Evolutionary conservation across 2,329 filamentous ascomycete genomes (phyloP).

Genomic region (Penicillium griseofulvum): DNA sequence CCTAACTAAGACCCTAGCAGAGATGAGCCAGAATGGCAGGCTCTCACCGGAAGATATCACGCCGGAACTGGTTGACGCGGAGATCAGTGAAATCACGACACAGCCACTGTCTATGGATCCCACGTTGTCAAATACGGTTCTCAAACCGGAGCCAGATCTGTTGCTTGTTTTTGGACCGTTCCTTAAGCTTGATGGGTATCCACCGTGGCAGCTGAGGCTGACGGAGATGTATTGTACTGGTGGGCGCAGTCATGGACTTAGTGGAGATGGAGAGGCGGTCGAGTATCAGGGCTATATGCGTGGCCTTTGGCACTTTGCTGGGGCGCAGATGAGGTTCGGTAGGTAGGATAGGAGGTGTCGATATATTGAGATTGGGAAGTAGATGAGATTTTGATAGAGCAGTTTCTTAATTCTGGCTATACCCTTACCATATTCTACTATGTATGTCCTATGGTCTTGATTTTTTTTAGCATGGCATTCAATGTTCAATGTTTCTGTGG

Average conservation of each 20-base stretch:
- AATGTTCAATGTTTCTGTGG: too few relatives aligned
- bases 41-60: constrained; percentile 78
- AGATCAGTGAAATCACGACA: constrained; percentile 63
- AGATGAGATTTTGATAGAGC: neutral
- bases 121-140: constrained; percentile 27
- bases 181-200: constrained; percentile 84
- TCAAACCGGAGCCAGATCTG: constrained; percentile 87
- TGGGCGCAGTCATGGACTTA: constrained; percentile 37
- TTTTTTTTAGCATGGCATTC: too few relatives aligned
- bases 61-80: constrained; percentile 80
- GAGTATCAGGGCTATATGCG: constrained; percentile 92
- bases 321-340: constrained; percentile 84
- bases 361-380: neutral
- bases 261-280: constrained; percentile 53
- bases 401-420: neutral
- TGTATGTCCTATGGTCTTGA: too few relatives aligned
- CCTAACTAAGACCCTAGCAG: constrained; percentile 85
- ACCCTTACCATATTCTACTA: neutral
- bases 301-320: constrained; percentile 78
- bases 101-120: constrained; percentile 25
- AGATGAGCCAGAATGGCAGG: constrained; percentile 91
- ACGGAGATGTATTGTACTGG: constrained; percentile 82
- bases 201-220: constrained; percentile 91
- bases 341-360: constrained; percentile 38
- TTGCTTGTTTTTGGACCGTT: constrained; percentile 82